A percentile compares a stretch with the other conserved stretches of the same genome.
phyloP scores from a whole-genome alignment of 805 yeast genomes.

The Candida xyloterini region DNA sequence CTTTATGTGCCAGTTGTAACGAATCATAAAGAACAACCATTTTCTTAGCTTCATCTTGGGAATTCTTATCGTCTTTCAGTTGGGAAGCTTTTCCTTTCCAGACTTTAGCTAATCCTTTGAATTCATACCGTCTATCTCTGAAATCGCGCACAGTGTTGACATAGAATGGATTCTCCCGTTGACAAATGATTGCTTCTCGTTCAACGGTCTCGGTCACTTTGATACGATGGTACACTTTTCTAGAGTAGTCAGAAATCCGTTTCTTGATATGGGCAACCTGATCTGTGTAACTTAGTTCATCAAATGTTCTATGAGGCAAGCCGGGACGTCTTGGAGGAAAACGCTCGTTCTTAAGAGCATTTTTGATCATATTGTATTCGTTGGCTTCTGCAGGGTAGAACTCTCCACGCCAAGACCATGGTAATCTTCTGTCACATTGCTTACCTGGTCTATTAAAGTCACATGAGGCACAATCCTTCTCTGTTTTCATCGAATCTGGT shows the following conservation, averaged over 20 bases:
- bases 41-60: conserved; percentile 85
- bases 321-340: conserved; percentile 63
- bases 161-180: conserved; percentile 95
- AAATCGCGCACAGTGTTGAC: conserved; percentile 91
- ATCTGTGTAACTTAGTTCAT: conserved; percentile 71
- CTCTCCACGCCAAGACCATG: conserved; percentile 99
- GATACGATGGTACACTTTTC: conserved; percentile 77
- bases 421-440: conserved; percentile 82
- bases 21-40: conserved; percentile 94
- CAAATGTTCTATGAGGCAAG: conserved; percentile 61
- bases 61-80: conserved; percentile 53
- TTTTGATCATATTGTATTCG: conserved; percentile 86
- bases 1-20: conserved; percentile 93
- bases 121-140: conserved; percentile 94
- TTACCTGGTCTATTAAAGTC: conserved; percentile 96
- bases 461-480: conserved; percentile 95
- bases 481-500: conserved; percentile 96
- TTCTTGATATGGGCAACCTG: conserved; percentile 75
- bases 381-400: conserved; percentile 86
- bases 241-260: conserved; percentile 77
- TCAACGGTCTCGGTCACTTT: conserved; percentile 81
- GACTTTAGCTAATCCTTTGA: conserved; percentile 86
- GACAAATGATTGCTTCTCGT: conserved; percentile 92
- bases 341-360: conserved; percentile 74
- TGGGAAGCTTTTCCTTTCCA: conserved; percentile 82